phyloP scores from a whole-genome alignment of 345 rosid genomes.

The Eucalyptus marginata region DNA sequence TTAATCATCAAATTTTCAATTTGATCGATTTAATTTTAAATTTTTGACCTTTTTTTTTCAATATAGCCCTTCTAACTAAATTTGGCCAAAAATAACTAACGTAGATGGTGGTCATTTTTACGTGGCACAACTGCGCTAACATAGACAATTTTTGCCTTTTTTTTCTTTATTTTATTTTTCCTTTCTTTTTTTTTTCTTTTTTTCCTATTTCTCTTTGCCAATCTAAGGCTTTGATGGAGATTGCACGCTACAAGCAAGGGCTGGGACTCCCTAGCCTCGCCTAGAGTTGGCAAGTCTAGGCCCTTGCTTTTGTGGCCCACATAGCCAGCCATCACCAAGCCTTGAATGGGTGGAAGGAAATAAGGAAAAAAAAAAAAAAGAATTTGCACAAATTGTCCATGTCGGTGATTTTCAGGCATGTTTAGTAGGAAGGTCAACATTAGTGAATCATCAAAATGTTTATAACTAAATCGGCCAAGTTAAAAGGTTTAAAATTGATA shows the following conservation, averaged over 20 bases:
- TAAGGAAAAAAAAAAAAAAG: not conserved
- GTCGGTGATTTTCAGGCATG: fast-evolving
- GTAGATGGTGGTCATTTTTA: fast-evolving
- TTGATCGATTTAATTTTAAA: not conserved
- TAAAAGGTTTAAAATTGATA: not conserved
- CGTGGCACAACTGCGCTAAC: fast-evolving
- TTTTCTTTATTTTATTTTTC: fast-evolving
- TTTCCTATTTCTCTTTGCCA: not conserved
- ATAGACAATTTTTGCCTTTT: not conserved
- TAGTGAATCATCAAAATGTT: not conserved
- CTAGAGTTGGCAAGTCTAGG: not conserved
- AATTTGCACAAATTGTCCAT: too few relatives aligned
- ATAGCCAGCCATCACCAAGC: not conserved
- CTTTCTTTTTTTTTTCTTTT: too few relatives aligned
- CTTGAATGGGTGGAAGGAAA: not conserved
- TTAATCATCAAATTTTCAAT: not conserved
- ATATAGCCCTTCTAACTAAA: not conserved
- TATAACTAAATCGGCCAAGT: not conserved
- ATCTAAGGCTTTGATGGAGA: not conserved
- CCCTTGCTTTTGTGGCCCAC: not conserved
- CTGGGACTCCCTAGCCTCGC: not conserved
- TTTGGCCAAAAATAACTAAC: not conserved
- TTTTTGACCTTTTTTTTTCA: not conserved
- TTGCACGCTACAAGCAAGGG: not conserved
- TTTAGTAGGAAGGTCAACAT: not conserved